phyloP scores from a whole-genome alignment of 1,139 yeast genomes.

The Tardiomyces blankii region DNA sequence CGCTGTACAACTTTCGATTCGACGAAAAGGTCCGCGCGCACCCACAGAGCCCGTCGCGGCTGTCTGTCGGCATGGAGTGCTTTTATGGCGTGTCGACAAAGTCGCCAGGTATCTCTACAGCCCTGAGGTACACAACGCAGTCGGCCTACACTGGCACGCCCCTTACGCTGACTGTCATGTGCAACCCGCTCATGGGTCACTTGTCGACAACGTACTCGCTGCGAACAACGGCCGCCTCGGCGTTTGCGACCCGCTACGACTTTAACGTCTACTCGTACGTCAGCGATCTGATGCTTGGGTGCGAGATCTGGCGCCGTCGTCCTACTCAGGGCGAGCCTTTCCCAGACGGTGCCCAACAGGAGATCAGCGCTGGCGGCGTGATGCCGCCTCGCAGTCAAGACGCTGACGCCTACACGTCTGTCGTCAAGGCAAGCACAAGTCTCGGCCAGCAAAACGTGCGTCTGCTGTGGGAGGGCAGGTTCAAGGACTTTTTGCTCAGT shows the following conservation, averaged over 20 bases:
- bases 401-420: conserved; percentile 21
- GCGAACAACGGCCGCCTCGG: conserved; percentile 62
- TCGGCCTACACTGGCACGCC: conserved; percentile 87
- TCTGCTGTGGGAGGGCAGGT: conserved; percentile 80
- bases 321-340: too few species aligned
- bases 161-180: conserved; percentile 71
- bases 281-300: conserved; percentile 77
- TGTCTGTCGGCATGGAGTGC: conserved; percentile 73
- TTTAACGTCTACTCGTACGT: conserved; percentile 87
- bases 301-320: conserved; percentile 56
- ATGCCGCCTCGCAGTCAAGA: conserved; percentile 23
- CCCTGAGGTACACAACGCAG: conserved; percentile 74
- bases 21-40: conserved; percentile 9
- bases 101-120: conserved; percentile 62
- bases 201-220: conserved; percentile 83
- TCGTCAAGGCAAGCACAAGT: conserved; percentile 65
- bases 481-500: conserved; percentile 66
- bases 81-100: conserved; percentile 82
- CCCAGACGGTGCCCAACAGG: too few species aligned
- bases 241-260: conserved; percentile 78
- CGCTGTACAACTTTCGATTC: conserved; percentile 56
- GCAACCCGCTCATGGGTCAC: conserved; percentile 88
- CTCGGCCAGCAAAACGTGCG: conserved; percentile 50
- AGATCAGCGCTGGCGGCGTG: conserved; percentile 18
- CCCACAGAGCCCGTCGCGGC: conserved; percentile 33